Percentiles rank a stretch among this genome's conserved stretches.
Conservation (phyloP, 2,329 filamentous ascomycete genomes). For the Teratosphaeria zuluensis region DNA sequence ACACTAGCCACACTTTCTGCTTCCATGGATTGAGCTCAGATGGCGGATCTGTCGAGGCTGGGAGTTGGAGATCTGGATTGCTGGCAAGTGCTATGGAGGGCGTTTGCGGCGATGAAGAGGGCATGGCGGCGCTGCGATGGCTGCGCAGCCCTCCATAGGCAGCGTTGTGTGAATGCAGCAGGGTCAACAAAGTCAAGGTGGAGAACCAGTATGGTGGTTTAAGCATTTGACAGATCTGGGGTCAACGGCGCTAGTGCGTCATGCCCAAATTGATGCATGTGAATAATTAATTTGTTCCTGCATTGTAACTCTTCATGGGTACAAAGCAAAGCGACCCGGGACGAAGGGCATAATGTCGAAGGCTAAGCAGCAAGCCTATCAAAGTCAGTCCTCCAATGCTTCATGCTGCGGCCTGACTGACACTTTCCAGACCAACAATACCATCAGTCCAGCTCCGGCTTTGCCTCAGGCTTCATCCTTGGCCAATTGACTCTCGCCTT, state of each 20-base stretch:
- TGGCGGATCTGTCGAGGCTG: conserved; percentile 78
- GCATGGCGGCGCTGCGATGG: not conserved
- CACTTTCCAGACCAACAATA: conserved; percentile 3
- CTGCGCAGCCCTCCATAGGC: not conserved
- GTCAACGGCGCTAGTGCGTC: not conserved
- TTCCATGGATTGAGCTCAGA: conserved; percentile 55
- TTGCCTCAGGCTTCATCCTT: conserved; percentile 85
- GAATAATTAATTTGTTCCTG: not conserved
- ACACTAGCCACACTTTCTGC: conserved; percentile 86
- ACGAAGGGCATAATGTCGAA: conserved; percentile 20
- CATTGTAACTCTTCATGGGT: not conserved
- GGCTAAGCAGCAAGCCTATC: conserved; percentile 24
- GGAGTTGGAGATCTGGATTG: conserved; percentile 39
- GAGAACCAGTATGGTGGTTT: not conserved
- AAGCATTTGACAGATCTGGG: not conserved
- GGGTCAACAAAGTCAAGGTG: not conserved
- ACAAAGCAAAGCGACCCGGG: not conserved
- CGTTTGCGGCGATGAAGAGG: not conserved
- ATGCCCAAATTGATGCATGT: not conserved
- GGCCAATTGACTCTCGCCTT: conserved; percentile 89
- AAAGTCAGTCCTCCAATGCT: conserved; percentile 11
- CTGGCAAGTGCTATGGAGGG: not conserved
- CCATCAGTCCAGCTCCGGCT: conserved; percentile 32
- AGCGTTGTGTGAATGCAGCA: not conserved
- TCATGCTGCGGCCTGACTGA: not conserved